These are phyloP conservation scores for Pseudevernia furfuracea DNA, from an alignment of 495 filamentous ascomycete species.

Conservation along the genomic window DNA sequence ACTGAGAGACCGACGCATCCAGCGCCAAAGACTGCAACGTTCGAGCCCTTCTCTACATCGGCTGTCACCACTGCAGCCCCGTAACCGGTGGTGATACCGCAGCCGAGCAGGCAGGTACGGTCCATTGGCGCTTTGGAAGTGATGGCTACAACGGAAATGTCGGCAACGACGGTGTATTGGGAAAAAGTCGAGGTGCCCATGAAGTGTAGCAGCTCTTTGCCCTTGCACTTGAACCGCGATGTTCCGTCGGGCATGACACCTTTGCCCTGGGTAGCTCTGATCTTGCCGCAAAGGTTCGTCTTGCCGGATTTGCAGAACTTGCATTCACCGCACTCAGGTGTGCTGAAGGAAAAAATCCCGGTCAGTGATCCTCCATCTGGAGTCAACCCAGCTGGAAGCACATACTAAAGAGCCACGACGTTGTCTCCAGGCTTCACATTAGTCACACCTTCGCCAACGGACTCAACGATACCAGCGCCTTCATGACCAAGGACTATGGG, in stretches of 20 bases:
- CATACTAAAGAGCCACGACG: conserved; percentile 92
- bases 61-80: conserved; percentile 91
- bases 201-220: conserved; percentile 92
- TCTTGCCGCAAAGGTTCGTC: conserved; percentile 99
- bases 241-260: conserved; percentile 98
- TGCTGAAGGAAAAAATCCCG: conserved; percentile 44
- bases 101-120: conserved; percentile 89
- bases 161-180: conserved; percentile 96
- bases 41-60: conserved; percentile 79
- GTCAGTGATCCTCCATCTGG: conserved; percentile 13
- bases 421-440: conserved; percentile 87
- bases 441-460: conserved; percentile 90
- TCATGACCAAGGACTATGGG: conserved; percentile 94
- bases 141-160: conserved; percentile 95
- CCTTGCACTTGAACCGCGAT: conserved; percentile 87
- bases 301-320: conserved; percentile 99
- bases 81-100: conserved; percentile 97
- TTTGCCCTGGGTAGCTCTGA: conserved; percentile 89
- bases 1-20: conserved; percentile 94
- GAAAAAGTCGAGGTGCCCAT: conserved; percentile 99
- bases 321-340: conserved; percentile 93
- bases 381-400: neutral
- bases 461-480: conserved; percentile 94
- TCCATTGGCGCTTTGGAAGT: conserved; percentile 90
- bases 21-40: conserved; percentile 89